Conservation (phyloP, 352 stramenopile species). For the Phytophthora brassicae region DNA sequence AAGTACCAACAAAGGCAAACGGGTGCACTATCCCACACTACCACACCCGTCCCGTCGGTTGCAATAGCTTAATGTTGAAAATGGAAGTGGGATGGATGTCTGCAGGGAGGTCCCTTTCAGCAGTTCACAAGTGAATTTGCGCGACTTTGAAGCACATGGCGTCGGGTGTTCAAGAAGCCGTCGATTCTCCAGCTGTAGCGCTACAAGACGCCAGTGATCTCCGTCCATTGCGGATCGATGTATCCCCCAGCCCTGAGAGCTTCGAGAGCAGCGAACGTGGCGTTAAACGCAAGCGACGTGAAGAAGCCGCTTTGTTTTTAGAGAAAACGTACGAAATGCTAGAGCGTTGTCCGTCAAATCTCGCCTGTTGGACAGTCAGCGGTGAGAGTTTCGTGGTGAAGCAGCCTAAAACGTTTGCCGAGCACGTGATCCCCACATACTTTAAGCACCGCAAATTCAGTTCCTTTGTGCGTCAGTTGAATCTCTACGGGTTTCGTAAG, state of each 20-base stretch:
- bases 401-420: slow-evolving; percentile 80
- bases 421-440: slow-evolving; percentile 88
- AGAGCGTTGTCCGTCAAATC: slow-evolving; percentile 65
- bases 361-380: slow-evolving; percentile 74
- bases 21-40: too few relatives aligned
- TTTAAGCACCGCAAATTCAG: slow-evolving; percentile 94
- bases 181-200: not conserved
- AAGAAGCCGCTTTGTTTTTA: slow-evolving; percentile 76
- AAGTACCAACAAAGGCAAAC: too few relatives aligned
- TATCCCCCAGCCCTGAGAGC: slow-evolving; percentile 27
- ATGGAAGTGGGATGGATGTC: slow-evolving; percentile 36
- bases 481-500: slow-evolving; percentile 92
- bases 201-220: slow-evolving; percentile 2
- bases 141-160: slow-evolving; percentile 28
- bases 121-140: slow-evolving; percentile 27
- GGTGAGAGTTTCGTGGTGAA: slow-evolving; percentile 92
- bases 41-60: not conserved
- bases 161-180: slow-evolving; percentile 14
- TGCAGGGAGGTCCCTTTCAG: not conserved
- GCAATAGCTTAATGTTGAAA: slow-evolving; percentile 22
- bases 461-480: slow-evolving; percentile 92
- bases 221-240: slow-evolving; percentile 45
- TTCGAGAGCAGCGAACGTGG: slow-evolving; percentile 21
- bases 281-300: slow-evolving; percentile 40
- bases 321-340: slow-evolving; percentile 92